These are phyloP conservation scores for Solioccasus polychromus DNA, from an alignment of 768 basidiomycete species.

Conservation along the genomic window DNA sequence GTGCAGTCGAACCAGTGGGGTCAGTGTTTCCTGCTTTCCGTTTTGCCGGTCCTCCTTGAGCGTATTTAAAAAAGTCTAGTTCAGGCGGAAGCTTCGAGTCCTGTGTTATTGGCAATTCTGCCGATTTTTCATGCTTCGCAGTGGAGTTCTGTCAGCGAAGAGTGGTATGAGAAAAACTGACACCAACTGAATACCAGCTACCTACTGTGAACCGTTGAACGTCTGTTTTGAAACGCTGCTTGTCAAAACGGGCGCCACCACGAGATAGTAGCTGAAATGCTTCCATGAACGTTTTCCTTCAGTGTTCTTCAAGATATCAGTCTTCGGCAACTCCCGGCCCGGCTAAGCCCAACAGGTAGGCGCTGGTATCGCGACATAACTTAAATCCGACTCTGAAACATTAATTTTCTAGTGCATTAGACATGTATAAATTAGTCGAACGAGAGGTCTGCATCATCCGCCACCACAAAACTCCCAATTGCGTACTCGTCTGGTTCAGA, in stretches of 20 bases:
- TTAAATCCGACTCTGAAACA: background rate
- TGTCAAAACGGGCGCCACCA: conserved; percentile 82
- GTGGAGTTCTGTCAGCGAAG: conserved; percentile 24
- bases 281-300: conserved; percentile 50
- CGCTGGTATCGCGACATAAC: no score
- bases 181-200: background rate
- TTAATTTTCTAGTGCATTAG: conserved; percentile 1
- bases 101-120: conserved; percentile 20
- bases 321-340: conserved; percentile 15
- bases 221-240: conserved; percentile 66
- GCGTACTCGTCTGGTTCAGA: conserved; percentile 62
- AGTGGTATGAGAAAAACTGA: background rate
- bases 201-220: conserved; percentile 67
- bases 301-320: no score
- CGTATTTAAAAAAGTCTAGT: conserved; percentile 92
- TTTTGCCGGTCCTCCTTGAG: conserved; percentile 53
- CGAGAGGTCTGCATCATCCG: conserved; percentile 69
- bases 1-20: conserved; percentile 11
- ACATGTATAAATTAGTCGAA: conserved; percentile 30
- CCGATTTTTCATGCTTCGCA: conserved; percentile 20
- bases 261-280: conserved; percentile 88
- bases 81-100: conserved; percentile 65
- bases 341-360: background rate
- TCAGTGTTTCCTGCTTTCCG: conserved; percentile 39
- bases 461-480: conserved; percentile 77